Evolutionary conservation across 2,329 filamentous ascomycete genomes (phyloP), one percentile per base, ranked within the genome.

Genomic region (Tricladium varicosporioides): DNA sequence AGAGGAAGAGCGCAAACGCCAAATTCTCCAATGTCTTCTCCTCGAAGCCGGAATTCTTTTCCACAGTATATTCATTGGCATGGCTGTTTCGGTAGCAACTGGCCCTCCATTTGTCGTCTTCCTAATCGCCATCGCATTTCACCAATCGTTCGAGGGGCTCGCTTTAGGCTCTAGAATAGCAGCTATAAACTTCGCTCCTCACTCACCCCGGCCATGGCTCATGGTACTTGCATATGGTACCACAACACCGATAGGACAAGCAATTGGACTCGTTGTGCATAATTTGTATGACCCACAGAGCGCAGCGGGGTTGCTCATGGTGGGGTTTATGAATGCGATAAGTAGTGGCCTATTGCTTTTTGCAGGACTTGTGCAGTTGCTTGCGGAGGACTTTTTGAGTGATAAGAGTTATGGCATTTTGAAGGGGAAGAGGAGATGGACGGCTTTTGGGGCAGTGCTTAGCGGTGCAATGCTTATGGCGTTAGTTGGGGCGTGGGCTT

Each of bases 111-210:
- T 94, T 68, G 77, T 91, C 44, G 88, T 93, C 11, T 89, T 94
- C 61, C 77, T 94, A 0, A 79, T 92, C 31, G 90, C 90, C 50
- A 92, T 94, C 60, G 85, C 83, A 62, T 92, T 93, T 72, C 90
- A 94, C 68, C 89, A 96, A 74, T 91, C 89, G 1, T 96, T 96
- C 63, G 91, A 96, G 74, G 91, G 91, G 1, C 84, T 96, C 13
- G 91, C 91, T 0, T 82, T 96, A 4, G 91, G 91, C 5, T 89
- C 89, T 45, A 88, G 91, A 57, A 96, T 96, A 65, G 89, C 91
- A 0, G 88, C 89, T 9, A 84, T 96, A 27, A 85, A 88, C 70
- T 96, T 97, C 67, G 83, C 89, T 0, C 80, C 81, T 16, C 80
- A 81, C 2, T 93, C 89, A 0, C 74, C 83, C 1, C 88, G 89